Evolutionary conservation across 257 asterid genomes (phyloP).

Genomic region (Salvia rosmarinus): DNA sequence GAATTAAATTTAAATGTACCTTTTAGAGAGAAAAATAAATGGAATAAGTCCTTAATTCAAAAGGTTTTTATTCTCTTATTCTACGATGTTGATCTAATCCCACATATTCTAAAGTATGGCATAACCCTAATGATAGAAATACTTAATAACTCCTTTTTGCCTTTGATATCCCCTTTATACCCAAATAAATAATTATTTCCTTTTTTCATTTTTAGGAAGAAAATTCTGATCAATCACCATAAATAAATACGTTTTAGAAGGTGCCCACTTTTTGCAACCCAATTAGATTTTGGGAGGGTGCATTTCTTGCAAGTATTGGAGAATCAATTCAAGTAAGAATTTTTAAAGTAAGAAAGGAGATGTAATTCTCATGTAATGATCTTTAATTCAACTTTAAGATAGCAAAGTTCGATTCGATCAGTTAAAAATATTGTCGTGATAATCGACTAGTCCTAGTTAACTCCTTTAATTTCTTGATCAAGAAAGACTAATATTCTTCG

Average conservation of each 20-base stretch:
- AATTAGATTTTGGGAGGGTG: conserved; percentile 37
- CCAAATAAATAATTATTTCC: conserved; percentile 27
- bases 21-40: not conserved
- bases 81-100: conserved; percentile 37
- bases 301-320: conserved; percentile 35
- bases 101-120: conserved; percentile 38
- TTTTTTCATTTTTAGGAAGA: not conserved
- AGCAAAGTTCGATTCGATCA: conserved; percentile 30
- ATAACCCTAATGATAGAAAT: conserved; percentile 33
- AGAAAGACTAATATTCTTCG: not conserved
- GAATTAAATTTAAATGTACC: not conserved
- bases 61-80: conserved; percentile 49
- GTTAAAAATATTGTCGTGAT: conserved; percentile 20
- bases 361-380: conserved; percentile 18
- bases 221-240: conserved; percentile 27
- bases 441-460: not conserved
- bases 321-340: conserved; percentile 43
- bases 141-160: conserved; percentile 31
- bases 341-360: conserved; percentile 21
- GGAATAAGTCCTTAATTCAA: conserved; percentile 52
- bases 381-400: conserved; percentile 23
- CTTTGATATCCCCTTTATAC: conserved; percentile 39
- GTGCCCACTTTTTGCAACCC: conserved; percentile 39
- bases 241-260: conserved; percentile 18
- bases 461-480: not conserved